Conservation (phyloP, 1,139 yeast species). For the Yamadazyma sp. region DNA sequence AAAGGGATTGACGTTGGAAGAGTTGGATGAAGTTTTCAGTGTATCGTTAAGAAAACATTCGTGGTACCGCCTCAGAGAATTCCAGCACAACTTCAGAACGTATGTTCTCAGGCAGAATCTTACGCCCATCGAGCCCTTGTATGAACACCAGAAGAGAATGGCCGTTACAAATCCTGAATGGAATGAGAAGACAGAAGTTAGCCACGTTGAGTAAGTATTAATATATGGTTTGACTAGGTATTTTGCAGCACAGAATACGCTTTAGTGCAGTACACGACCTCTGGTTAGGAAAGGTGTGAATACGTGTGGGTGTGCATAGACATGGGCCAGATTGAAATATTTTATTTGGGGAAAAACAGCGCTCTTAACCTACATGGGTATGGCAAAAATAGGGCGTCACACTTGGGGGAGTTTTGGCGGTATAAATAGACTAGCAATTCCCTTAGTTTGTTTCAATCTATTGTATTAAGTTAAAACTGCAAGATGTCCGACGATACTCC, state of each 20-base stretch:
- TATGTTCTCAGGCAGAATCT: slow-evolving; percentile 40
- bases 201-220: slow-evolving; percentile 40
- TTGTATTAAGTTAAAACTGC: background rate
- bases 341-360: background rate
- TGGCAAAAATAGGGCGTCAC: background rate
- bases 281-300: background rate
- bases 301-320: background rate
- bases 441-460: background rate
- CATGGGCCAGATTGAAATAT: background rate
- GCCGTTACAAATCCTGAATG: slow-evolving; percentile 61
- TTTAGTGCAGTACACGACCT: background rate
- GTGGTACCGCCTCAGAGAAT: slow-evolving; percentile 48
- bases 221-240: background rate
- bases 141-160: slow-evolving; percentile 48
- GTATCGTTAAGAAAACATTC: slow-evolving; percentile 59
- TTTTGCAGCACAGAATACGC: background rate
- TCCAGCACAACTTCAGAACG: slow-evolving; percentile 46
- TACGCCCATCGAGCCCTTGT: slow-evolving; percentile 52
- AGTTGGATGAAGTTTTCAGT: slow-evolving; percentile 67
- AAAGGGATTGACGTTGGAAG: slow-evolving; percentile 68
- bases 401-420: background rate
- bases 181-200: slow-evolving; percentile 56
- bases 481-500: slow-evolving; percentile 3
- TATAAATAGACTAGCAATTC: slow-evolving; percentile 3
- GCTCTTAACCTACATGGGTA: background rate